Conservation (phyloP, 176 grass and related monocot species). For the Ananas comosus region DNA sequence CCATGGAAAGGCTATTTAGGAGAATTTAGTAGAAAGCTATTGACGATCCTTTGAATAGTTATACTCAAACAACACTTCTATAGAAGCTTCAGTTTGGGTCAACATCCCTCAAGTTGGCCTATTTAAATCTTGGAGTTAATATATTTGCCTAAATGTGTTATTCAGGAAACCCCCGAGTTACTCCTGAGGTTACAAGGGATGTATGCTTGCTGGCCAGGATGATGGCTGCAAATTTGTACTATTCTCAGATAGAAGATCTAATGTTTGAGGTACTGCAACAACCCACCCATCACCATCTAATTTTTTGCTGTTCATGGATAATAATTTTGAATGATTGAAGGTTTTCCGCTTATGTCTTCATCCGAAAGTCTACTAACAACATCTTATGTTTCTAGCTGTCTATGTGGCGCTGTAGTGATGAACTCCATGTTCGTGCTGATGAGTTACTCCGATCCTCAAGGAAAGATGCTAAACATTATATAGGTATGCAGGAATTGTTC, state of each 20-base stretch:
- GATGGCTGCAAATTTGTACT: conserved; percentile 97
- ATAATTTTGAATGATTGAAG: too few species aligned
- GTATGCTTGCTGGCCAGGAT: conserved; percentile 96
- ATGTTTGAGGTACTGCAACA: conserved; percentile 83
- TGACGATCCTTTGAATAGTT: too few species aligned
- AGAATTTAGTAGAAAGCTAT: too few species aligned
- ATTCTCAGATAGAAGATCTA: conserved; percentile 92
- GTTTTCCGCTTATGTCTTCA: too few species aligned
- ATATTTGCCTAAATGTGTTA: conserved; percentile 15
- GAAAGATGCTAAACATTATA: conserved; percentile 85
- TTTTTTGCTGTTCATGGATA: neutral
- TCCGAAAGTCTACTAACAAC: neutral
- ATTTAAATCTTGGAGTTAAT: neutral
- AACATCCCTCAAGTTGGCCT: too few species aligned
- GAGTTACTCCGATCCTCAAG: conserved; percentile 50
- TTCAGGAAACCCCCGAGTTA: conserved; percentile 95
- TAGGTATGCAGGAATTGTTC: conserved; percentile 38
- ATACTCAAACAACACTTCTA: too few species aligned
- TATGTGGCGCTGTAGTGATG: conserved; percentile 94
- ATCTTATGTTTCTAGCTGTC: conserved; percentile 58
- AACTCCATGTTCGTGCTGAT: conserved; percentile 61
- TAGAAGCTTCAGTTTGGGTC: too few species aligned
- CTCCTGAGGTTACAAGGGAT: conserved; percentile 93
- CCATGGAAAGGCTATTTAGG: too few species aligned
- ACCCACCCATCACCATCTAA: neutral